Evolutionary conservation across 768 basidiomycete species (phyloP), one percentile per base, ranked within the genome.

Genomic region (Leucocoprinus sp.): DNA sequence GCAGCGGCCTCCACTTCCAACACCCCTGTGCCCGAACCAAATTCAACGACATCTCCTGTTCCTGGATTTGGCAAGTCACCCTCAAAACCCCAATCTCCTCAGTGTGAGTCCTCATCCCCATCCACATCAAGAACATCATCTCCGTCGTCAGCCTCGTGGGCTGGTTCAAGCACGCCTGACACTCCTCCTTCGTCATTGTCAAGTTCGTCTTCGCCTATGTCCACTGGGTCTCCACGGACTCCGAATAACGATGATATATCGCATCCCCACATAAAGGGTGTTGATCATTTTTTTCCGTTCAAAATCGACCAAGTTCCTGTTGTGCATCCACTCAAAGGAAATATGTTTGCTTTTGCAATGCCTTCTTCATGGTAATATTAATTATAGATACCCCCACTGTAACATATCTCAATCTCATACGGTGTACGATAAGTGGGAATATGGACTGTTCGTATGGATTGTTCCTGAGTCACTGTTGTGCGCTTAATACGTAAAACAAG

Each of bases 271-370:
- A 79, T 75, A 56, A 60, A 70, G 53, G 53, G 71, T 43, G 24
- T 68, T 58, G 52, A 75, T 53, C 34, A 64, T 27, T 59, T 76
- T 33, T 55, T 75, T 22, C 43, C 50, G 8, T 70, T 75, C 44
- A 47, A 67, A 9, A 54, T 70, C 8, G 55, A 61, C 15, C 56
- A 54, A 19, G 58, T 59, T 5, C 60, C 62, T 12, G 45, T 64
- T 21, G 53, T 59, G 15, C 67, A 75, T 43, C 71, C 72, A 0
- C 63, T 76, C 36, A 82, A 82, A 59, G 57, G 59, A 5, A 76
- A 79, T 58, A 80, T 80, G 70, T 84, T 80, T 35, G 79, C 82
- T 0, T 72, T 75, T 50, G 82, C 82, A 8, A 64, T 72, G 1
- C 77, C 79, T 0, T 67, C 80, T 1, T 66, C 69, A 15, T 84